Evolutionary conservation across 2,329 filamentous ascomycete genomes (phyloP).

Genomic region (Ceratocystiopsis minuta): DNA sequence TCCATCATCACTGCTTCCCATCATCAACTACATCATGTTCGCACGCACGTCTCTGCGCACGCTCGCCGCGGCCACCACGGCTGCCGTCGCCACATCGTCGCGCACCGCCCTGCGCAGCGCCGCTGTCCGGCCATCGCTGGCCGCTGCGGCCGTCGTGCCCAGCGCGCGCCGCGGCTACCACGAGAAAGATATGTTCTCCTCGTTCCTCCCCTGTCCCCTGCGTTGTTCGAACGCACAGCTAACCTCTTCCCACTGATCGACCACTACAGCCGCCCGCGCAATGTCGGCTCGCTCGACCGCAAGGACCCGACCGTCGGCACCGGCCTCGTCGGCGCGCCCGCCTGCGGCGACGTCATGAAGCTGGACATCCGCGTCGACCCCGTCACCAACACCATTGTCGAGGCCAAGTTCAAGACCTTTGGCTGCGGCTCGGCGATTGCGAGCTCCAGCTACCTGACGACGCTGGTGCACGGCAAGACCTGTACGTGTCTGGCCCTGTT

Average conservation of each 20-base stretch:
- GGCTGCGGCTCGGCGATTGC: constrained; percentile 91
- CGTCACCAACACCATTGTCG: constrained; percentile 69
- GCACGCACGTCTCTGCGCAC: constrained; percentile 7
- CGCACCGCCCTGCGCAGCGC: constrained; percentile 6
- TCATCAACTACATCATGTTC: constrained; percentile 5
- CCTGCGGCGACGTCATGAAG: constrained; percentile 87
- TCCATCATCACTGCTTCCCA: neutral
- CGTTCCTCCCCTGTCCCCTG: neutral
- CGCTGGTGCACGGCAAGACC: constrained; percentile 82
- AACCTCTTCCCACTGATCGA: constrained; percentile 10
- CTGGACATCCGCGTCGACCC: constrained; percentile 86
- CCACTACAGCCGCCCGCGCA: constrained; percentile 20
- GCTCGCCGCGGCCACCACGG: constrained; percentile 6
- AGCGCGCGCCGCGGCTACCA: constrained; percentile 10
- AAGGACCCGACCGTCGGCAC: constrained; percentile 70
- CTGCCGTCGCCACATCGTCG: constrained; percentile 3
- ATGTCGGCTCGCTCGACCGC: constrained; percentile 46
- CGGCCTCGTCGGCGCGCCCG: constrained; percentile 78
- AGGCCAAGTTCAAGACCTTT: constrained; percentile 97
- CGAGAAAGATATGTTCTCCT: constrained; percentile 11
- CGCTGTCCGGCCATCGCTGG: constrained; percentile 3
- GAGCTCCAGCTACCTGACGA: constrained; percentile 77
- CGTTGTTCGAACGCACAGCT: neutral
- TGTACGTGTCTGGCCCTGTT: neutral
- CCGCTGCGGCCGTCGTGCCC: constrained; percentile 3